Conservation (phyloP, 2,329 filamentous ascomycete genomes). For the Ploettnerulaceae sp. region DNA sequence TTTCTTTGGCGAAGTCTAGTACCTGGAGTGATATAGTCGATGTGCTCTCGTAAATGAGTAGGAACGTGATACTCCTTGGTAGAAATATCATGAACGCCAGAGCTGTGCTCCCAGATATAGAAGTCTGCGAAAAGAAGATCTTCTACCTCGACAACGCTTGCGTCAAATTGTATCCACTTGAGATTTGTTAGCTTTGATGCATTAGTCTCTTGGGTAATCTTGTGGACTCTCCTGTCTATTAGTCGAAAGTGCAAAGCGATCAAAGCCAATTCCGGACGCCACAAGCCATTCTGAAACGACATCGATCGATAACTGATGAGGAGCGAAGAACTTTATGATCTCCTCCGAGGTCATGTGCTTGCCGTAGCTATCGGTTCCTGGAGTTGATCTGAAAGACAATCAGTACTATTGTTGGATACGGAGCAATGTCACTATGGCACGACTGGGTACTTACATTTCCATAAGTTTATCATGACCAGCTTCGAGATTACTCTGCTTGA, state of each 20-base stretch:
- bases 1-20: constrained; percentile 40
- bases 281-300: constrained; percentile 34
- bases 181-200: neutral
- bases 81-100: constrained; percentile 36
- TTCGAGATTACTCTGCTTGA: constrained; percentile 42
- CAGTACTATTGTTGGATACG: too few relatives aligned
- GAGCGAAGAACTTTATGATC: constrained; percentile 36
- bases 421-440: neutral
- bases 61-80: constrained; percentile 45
- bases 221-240: constrained; percentile 33
- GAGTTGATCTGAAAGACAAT: constrained; percentile 33
- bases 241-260: constrained; percentile 32
- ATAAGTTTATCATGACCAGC: constrained; percentile 40
- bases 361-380: constrained; percentile 35
- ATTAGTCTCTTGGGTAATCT: neutral
- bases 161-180: constrained; percentile 36
- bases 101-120: constrained; percentile 54
- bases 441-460: constrained; percentile 32
- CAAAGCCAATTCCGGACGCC: constrained; percentile 31
- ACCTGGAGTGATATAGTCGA: constrained; percentile 54
- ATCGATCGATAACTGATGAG: constrained; percentile 29
- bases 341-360: constrained; percentile 33
- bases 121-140: constrained; percentile 42
- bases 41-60: constrained; percentile 41
- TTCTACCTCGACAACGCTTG: constrained; percentile 33